Evolutionary conservation across 805 yeast species (phyloP).

Genomic region (Saturnispora sanitii): DNA sequence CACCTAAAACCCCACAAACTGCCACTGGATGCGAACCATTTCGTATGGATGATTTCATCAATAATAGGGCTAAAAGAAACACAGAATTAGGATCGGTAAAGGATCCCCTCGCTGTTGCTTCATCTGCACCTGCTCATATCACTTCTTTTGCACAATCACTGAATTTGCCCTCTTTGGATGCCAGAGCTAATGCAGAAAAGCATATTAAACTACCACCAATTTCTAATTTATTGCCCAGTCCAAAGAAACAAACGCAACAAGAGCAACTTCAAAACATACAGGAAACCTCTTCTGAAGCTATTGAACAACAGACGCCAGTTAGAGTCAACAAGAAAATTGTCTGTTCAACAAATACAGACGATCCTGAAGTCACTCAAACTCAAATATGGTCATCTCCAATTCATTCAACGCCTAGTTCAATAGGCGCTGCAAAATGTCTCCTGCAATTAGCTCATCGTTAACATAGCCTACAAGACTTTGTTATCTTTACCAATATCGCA

Average conservation of each 20-base stretch:
- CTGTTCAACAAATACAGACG: slow-evolving; percentile 4
- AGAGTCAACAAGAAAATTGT: slow-evolving; percentile 9
- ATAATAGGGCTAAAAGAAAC: neutral
- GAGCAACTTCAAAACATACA: neutral
- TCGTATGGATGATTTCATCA: slow-evolving; percentile 4
- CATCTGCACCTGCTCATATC: slow-evolving; percentile 18
- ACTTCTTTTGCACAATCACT: slow-evolving; percentile 10
- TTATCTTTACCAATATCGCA: too few relatives aligned
- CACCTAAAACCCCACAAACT: neutral
- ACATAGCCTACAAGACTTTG: too few relatives aligned
- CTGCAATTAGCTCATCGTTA: slow-evolving; percentile 34
- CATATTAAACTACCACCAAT: slow-evolving; percentile 22
- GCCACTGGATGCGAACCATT: slow-evolving; percentile 1
- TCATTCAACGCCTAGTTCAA: slow-evolving; percentile 36
- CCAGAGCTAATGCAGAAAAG: neutral
- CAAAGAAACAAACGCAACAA: neutral
- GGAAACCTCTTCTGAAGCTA: neutral
- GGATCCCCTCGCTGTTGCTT: neutral
- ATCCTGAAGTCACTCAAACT: slow-evolving; percentile 16
- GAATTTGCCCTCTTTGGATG: neutral
- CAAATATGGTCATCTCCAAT: slow-evolving; percentile 29
- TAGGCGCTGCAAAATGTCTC: slow-evolving; percentile 38
- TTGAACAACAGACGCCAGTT: slow-evolving; percentile 9
- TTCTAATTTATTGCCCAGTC: slow-evolving; percentile 13
- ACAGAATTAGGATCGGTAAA: too few relatives aligned